A percentile compares a stretch with the other conserved stretches of the same genome.
These are phyloP conservation scores for Myxozyma monticola DNA, from an alignment of 805 yeast genomes.

Conservation along the genomic window DNA sequence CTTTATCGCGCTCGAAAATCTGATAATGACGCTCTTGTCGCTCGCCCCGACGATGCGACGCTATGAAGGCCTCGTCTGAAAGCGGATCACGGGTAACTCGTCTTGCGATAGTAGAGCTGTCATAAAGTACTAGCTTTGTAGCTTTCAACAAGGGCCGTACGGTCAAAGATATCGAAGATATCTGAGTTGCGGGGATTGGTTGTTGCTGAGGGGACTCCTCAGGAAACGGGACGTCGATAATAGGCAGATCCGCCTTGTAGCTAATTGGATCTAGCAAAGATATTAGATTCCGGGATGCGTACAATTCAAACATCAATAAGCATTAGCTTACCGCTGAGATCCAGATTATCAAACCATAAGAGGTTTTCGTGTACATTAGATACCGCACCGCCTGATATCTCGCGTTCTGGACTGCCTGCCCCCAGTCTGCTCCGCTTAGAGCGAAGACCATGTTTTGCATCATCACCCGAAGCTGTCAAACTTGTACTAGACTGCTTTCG, in stretches of 20 bases:
- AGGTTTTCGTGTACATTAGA: slow-evolving; percentile 11
- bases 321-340: slow-evolving; percentile 1
- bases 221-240: slow-evolving; percentile 5
- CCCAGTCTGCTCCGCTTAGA: too few relatives aligned
- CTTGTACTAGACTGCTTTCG: too few relatives aligned
- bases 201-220: not conserved
- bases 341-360: slow-evolving; percentile 21
- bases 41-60: slow-evolving; percentile 14
- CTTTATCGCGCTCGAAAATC: slow-evolving; percentile 24
- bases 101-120: slow-evolving; percentile 6
- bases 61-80: slow-evolving; percentile 7
- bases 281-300: not conserved
- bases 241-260: slow-evolving; percentile 3
- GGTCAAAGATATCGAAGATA: too few relatives aligned
- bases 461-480: too few relatives aligned
- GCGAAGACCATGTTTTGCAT: too few relatives aligned
- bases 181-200: too few relatives aligned
- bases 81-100: slow-evolving; percentile 22
- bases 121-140: not conserved
- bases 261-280: slow-evolving; percentile 3
- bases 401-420: too few relatives aligned
- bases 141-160: not conserved
- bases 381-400: too few relatives aligned
- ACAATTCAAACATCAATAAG: not conserved
- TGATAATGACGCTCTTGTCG: slow-evolving; percentile 27